Percentiles rank a stretch among this genome's conserved stretches.
These are phyloP conservation scores for Hapsidospora chrysogenum DNA, from an alignment of 495 filamentous ascomycete species.

Conservation along the genomic window DNA sequence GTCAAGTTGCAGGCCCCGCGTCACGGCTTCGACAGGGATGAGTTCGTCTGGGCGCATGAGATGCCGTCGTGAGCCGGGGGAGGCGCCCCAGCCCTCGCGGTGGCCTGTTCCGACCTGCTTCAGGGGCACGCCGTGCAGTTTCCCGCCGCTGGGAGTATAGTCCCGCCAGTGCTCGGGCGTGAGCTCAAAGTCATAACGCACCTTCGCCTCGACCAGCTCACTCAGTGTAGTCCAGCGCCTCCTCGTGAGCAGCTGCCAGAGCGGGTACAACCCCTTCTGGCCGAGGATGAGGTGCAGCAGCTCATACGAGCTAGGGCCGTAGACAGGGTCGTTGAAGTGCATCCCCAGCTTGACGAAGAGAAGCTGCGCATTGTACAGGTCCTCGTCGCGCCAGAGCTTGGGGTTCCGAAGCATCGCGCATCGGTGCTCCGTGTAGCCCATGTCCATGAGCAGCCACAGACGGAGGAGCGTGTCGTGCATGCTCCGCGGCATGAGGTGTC, in stretches of 20 bases:
- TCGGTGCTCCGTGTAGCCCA: constrained; percentile 30
- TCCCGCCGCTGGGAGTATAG: background rate
- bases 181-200: constrained; percentile 19
- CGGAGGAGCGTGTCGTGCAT: constrained; percentile 33
- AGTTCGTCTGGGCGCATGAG: constrained; percentile 41
- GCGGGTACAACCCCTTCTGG: constrained; percentile 32
- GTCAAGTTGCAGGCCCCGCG: constrained; percentile 27
- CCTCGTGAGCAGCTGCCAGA: constrained; percentile 31
- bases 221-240: constrained; percentile 15
- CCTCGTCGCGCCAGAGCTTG: constrained; percentile 30
- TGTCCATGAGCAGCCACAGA: constrained; percentile 52
- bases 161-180: constrained; percentile 6
- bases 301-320: constrained; percentile 15
- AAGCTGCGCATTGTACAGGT: constrained; percentile 34
- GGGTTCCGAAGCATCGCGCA: constrained; percentile 28
- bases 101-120: constrained; percentile 29
- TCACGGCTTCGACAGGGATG: constrained; percentile 28
- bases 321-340: constrained; percentile 34
- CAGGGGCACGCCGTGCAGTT: constrained; percentile 23
- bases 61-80: constrained; percentile 7
- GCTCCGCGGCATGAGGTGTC: constrained; percentile 31
- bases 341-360: constrained; percentile 49
- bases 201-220: constrained; percentile 27
- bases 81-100: constrained; percentile 33
- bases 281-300: constrained; percentile 39